A percentile compares a stretch with the other conserved stretches of the same genome.
Conservation (phyloP, 2,329 filamentous ascomycete genomes). For the Verticillium nonalfalfae region DNA sequence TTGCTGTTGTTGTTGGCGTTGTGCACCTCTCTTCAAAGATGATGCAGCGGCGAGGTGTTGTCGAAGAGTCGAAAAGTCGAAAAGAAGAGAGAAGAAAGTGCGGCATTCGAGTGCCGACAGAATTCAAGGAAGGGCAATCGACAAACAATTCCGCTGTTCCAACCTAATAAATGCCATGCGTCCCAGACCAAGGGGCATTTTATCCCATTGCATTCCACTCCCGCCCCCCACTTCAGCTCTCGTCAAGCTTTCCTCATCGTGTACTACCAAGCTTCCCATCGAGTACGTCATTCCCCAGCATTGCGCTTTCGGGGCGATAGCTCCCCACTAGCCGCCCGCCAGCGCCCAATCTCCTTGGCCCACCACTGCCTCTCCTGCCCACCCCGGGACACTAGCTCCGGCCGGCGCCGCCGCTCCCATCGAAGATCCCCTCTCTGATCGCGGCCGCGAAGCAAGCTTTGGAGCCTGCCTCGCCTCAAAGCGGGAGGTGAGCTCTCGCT, state of each 20-base stretch:
- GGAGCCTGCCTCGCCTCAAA: not conserved
- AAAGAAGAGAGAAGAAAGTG: not conserved
- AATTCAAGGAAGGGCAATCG: not conserved
- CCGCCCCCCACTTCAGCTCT: not conserved
- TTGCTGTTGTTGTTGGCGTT: not conserved
- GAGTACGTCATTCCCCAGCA: not conserved
- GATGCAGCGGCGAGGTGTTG: not conserved
- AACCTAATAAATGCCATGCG: not conserved
- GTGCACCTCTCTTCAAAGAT: not conserved
- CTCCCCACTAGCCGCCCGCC: not conserved
- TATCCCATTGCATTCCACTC: not conserved
- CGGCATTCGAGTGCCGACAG: not conserved
- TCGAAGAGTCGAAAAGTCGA: too few species aligned
- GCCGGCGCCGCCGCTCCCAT: not conserved
- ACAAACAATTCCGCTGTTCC: not conserved
- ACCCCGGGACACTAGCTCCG: conserved; percentile 1
- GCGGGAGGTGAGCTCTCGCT: not conserved
- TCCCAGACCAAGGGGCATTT: not conserved
- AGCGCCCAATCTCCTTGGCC: not conserved
- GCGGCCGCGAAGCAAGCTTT: not conserved
- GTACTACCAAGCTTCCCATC: not conserved
- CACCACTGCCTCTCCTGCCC: not conserved
- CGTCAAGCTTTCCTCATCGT: not conserved
- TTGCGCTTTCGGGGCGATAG: not conserved
- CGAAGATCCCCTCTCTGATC: not conserved